Evolutionary conservation across 768 basidiomycete genomes (phyloP), one percentile per base, ranked within the genome.

Genomic region (Mycena epipterygia): DNA sequence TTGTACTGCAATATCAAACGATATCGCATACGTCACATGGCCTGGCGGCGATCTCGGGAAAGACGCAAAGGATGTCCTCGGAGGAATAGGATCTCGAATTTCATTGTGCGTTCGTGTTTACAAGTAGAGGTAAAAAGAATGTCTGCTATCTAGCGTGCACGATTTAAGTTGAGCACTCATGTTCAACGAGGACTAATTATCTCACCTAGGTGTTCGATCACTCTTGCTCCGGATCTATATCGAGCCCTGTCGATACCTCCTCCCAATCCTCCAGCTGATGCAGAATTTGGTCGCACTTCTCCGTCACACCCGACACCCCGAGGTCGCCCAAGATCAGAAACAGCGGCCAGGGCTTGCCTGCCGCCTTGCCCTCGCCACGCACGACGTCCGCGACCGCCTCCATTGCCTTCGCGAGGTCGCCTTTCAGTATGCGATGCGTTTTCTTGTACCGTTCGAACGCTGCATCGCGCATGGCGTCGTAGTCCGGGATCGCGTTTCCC

Each of bases 401-500:
- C 71, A 80, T 78, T 7, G 79, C 81, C 61, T 79, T 80, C 3
- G 66, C 66, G 19, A 80, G 79, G 53, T 82, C 81, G 5, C 81
- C 81, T 57, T 62, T 75, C 35, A 71, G 70, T 19, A 35, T 62
- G 25, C 59, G 41, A 37, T 73, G 56, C 23, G 70, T 48, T 1
- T 46, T 42, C 13, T 69, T 55, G 35, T 75, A 69, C 37, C 58
- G 49, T 30, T 76, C 73, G 25, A 67, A 62, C 32, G 75, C 74
- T 49, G 64, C 73, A 2, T 29, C 59, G 29, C 78, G 79, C 53
- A 72, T 60, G 2, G 56, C 73, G 68, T 83, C 79, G 75, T 84
- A 84, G 48, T 78, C 82, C 25, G 81, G 65, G 42, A 84, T 78
- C 59, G 60, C 71, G 67, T 80, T 82, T 21, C 68, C 75, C 56